These are phyloP conservation scores for Cryptosporidium baileyi DNA, from an alignment of 169 alveolate species.

Conservation along the genomic window DNA sequence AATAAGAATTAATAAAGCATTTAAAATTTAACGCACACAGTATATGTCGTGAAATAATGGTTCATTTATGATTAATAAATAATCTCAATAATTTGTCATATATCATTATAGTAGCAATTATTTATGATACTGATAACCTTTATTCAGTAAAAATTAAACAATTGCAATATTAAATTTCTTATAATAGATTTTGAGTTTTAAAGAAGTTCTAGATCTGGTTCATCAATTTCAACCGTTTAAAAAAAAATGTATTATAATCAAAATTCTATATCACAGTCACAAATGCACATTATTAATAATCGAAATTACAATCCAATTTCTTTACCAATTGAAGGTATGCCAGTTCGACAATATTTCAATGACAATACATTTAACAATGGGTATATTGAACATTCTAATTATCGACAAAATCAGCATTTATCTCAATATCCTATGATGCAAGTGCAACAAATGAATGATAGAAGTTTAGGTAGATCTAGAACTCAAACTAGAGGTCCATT, in stretches of 20 bases:
- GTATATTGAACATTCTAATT: conserved; percentile 9
- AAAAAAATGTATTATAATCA: too few species aligned
- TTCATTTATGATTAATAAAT: neutral
- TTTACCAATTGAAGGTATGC: conserved; percentile 6
- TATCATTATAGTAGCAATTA: neutral
- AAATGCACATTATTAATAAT: neutral
- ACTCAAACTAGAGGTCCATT: conserved; percentile 66
- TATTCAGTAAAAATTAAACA: too few species aligned
- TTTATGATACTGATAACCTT: neutral
- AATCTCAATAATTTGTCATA: neutral
- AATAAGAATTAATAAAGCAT: too few species aligned
- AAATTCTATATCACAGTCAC: conserved; percentile 12
- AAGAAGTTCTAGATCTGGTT: neutral
- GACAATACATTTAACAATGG: neutral
- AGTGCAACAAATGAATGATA: conserved; percentile 3
- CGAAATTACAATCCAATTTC: neutral
- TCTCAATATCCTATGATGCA: conserved; percentile 61
- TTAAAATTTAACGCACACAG: conserved; percentile 63
- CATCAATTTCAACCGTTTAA: neutral
- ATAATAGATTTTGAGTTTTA: neutral
- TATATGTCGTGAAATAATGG: conserved; percentile 42
- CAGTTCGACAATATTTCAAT: neutral
- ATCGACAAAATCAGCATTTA: conserved; percentile 12
- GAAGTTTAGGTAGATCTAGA: conserved; percentile 33
- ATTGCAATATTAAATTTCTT: too few species aligned